phyloP scores from a whole-genome alignment of 2,329 filamentous ascomycete genomes.

The Domatiomyces catenatus region DNA sequence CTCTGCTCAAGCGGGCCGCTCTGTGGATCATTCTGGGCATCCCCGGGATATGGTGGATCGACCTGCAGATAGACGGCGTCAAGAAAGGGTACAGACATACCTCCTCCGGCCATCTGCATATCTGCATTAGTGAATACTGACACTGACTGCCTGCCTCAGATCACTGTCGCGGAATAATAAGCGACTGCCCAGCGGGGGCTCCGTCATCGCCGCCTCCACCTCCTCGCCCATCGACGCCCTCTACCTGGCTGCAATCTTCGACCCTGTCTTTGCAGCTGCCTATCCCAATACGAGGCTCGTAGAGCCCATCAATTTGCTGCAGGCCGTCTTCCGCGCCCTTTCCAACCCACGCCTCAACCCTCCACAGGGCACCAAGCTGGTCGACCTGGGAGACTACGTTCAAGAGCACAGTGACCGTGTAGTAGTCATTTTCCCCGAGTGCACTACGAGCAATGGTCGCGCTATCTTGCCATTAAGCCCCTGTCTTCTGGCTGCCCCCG shows the following conservation, averaged over 20 bases:
- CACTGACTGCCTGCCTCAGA: conserved; percentile 21
- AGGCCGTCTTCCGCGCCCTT: conserved; percentile 61
- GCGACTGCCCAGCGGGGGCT: conserved; percentile 62
- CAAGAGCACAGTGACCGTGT: conserved; percentile 55
- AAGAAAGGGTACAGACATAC: conserved; percentile 54
- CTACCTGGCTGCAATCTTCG: conserved; percentile 90
- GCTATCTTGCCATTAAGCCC: conserved; percentile 75
- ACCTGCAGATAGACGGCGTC: conserved; percentile 94
- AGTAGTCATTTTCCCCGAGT: conserved; percentile 83
- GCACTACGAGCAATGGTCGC: conserved; percentile 82
- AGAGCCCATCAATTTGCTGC: conserved; percentile 58
- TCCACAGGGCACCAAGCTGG: conserved; percentile 34
- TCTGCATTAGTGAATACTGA: background rate
- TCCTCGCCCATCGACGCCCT: conserved; percentile 86
- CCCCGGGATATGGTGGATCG: conserved; percentile 94
- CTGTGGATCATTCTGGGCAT: conserved; percentile 78
- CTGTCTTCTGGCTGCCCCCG: conserved; percentile 52
- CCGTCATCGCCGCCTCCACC: conserved; percentile 77
- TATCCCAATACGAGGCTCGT: conserved; percentile 63
- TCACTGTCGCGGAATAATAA: conserved; percentile 56
- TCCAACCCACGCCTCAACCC: conserved; percentile 39
- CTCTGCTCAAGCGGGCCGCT: conserved; percentile 60
- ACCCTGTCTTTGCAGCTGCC: conserved; percentile 79
- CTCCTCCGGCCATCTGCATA: background rate
- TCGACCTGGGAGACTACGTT: conserved; percentile 49